Percentiles rank a stretch among this genome's conserved stretches.
These are phyloP conservation scores for Seiridium unicorne DNA, from an alignment of 2,329 filamentous ascomycete species.

Conservation along the genomic window DNA sequence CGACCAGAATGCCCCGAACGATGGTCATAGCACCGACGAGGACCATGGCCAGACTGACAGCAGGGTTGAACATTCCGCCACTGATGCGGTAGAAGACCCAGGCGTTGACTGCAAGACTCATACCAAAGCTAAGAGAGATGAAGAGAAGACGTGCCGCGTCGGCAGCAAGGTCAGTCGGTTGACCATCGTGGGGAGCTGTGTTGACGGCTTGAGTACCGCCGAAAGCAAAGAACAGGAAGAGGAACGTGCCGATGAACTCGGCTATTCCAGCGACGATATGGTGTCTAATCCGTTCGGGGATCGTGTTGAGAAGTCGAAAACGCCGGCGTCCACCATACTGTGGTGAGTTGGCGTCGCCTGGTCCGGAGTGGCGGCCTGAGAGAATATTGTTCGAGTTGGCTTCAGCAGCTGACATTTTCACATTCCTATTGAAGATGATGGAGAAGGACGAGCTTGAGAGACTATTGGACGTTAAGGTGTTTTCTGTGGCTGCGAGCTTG, in stretches of 20 bases:
- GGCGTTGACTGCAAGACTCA: constrained; percentile 36
- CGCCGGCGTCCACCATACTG: neutral
- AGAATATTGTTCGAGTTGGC: neutral
- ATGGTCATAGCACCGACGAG: constrained; percentile 37
- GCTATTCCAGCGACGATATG: constrained; percentile 24
- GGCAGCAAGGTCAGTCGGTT: constrained; percentile 15
- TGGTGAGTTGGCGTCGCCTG: neutral
- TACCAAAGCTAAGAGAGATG: constrained; percentile 34
- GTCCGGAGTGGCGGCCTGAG: neutral
- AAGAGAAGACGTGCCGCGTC: constrained; percentile 28
- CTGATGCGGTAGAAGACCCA: constrained; percentile 44
- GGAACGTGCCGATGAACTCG: constrained; percentile 30
- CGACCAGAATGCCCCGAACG: constrained; percentile 40
- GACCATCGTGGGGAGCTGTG: constrained; percentile 14
- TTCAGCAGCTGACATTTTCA: neutral
- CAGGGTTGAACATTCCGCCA: constrained; percentile 28
- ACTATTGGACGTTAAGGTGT: neutral
- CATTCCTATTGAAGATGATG: neutral
- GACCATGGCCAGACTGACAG: constrained; percentile 44
- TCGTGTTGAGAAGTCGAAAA: constrained; percentile 2
- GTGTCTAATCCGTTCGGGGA: constrained; percentile 20
- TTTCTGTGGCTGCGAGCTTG: neutral
- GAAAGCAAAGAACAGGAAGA: constrained; percentile 32
- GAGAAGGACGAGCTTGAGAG: neutral
- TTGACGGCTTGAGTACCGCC: constrained; percentile 30